Base-by-base conservation (phyloP, 768 basidiomycete species). In the Melanogaster broomeanus region DNA sequence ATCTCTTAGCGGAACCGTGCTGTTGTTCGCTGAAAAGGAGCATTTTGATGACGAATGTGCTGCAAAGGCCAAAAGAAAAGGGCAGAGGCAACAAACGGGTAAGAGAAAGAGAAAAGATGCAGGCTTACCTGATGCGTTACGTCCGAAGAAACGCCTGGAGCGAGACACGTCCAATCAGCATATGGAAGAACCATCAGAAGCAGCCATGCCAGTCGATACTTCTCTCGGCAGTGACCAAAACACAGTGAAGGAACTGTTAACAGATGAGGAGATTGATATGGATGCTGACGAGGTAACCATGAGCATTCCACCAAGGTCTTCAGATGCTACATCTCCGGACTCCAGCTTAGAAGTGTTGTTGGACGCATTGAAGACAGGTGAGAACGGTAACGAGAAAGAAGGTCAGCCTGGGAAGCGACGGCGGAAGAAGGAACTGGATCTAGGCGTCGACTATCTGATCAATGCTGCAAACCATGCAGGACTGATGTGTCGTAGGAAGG, bases 1-100 rank as follows among this genome's bases (percentile, higher is more conserved):
- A 12, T 12, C 3, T 1, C 48, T 62, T 16, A 9, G 38, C 15
- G 71, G 47, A 4, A 64, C 52, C 4, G 62, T 58, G 4, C 45
- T 71, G 4, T 31, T 71, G 11, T 53, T 72, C 31, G 60, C 62
- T 8, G 67, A 72, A 38, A 63, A 57, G 43, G 63, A 66, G 31
- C 49, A 64, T 48, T 61, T 60, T 43, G 60, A 69, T 46, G 55
- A 57, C 13, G 58, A 59, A 27, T 13, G 55, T 9, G 42, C 21
- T 3, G 27, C 33, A 1, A 53, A 31, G 28, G 30, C n/a, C 16
- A 31, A 13, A 22, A n/a, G 45, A 45, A 48, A 51, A 11, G 12
- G 4, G 12, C 33, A 34, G 33, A 34, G 33, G 16, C 12, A 34
- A 16, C 33, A 12, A 4, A 34, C 11, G 11, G 12, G 33, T 16